phyloP scores from a whole-genome alignment of 495 filamentous ascomycete genomes.

The Podospora pseudopauciseta region DNA sequence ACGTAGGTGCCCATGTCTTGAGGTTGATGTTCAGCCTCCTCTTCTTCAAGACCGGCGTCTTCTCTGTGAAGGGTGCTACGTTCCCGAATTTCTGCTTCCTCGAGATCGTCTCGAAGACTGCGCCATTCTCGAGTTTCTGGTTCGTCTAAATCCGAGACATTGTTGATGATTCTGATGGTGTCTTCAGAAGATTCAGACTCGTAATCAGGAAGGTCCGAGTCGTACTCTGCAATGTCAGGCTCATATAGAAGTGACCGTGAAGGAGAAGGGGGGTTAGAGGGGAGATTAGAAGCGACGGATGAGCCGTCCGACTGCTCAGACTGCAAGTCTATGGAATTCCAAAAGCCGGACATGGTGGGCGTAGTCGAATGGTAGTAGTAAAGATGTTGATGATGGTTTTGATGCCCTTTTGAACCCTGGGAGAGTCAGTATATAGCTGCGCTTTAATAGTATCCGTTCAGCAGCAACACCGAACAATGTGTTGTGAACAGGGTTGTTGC shows the following conservation, averaged over 20 bases:
- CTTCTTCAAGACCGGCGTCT: neutral
- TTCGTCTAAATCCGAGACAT: no score
- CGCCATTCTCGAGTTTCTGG: no score
- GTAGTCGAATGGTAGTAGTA: neutral
- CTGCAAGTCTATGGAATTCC: neutral
- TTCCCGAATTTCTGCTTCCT: no score
- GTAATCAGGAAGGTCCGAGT: neutral
- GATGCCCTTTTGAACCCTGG: neutral
- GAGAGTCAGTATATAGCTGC: neutral
- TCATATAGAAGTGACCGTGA: no score
- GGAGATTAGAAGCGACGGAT: no score
- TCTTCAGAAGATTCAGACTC: neutral
- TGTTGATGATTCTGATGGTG: no score
- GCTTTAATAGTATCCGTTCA: neutral
- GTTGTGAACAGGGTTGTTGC: neutral
- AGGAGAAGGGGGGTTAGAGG: no score
- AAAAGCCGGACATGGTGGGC: neutral
- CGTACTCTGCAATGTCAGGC: no score
- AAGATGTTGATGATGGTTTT: neutral
- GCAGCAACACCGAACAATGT: neutral
- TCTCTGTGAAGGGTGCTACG: no score
- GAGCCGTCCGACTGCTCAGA: neutral
- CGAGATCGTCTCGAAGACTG: no score
- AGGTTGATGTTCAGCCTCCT: neutral
- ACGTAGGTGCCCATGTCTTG: constrained; percentile 7